A percentile compares a stretch with the other conserved stretches of the same genome.
phyloP scores from a whole-genome alignment of 2,329 filamentous ascomycete species.

The Colletotrichum sp. region DNA sequence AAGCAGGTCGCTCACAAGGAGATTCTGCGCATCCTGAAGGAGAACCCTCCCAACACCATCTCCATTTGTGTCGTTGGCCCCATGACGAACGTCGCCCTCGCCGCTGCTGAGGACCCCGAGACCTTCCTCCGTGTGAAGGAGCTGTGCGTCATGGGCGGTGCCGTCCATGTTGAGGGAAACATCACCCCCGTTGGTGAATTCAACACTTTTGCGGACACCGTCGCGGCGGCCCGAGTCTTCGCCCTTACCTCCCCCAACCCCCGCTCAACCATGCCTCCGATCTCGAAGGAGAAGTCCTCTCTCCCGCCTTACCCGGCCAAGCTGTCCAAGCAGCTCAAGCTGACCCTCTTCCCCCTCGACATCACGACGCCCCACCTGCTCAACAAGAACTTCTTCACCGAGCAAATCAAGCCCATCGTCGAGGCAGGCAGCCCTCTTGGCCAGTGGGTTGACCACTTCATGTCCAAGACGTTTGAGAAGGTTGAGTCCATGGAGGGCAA shows the following conservation, averaged over 20 bases:
- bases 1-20: conserved; percentile 78
- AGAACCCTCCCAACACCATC: conserved; percentile 83
- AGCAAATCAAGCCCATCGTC: conserved; percentile 59
- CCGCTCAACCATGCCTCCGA: conserved; percentile 78
- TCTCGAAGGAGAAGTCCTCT: conserved; percentile 53
- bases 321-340: conserved; percentile 66
- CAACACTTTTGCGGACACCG: conserved; percentile 89
- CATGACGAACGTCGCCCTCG: conserved; percentile 90
- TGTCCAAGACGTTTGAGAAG: conserved; percentile 73
- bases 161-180: conserved; percentile 81
- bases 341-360: conserved; percentile 78
- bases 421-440: conserved; percentile 73
- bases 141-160: conserved; percentile 94
- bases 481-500: conserved; percentile 67
- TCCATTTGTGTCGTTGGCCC: conserved; percentile 92
- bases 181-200: conserved; percentile 89
- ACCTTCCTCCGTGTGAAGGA: conserved; percentile 90
- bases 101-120: conserved; percentile 86
- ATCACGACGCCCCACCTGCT: conserved; percentile 76
- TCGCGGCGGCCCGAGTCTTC: conserved; percentile 78
- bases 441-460: conserved; percentile 74
- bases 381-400: conserved; percentile 62
- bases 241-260: conserved; percentile 79
- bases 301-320: conserved; percentile 68
- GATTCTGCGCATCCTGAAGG: conserved; percentile 83